A percentile compares a stretch with the other conserved stretches of the same genome.
phyloP scores from a whole-genome alignment of 1,284 basidiomycete species.

The Puccinia novopanici region DNA sequence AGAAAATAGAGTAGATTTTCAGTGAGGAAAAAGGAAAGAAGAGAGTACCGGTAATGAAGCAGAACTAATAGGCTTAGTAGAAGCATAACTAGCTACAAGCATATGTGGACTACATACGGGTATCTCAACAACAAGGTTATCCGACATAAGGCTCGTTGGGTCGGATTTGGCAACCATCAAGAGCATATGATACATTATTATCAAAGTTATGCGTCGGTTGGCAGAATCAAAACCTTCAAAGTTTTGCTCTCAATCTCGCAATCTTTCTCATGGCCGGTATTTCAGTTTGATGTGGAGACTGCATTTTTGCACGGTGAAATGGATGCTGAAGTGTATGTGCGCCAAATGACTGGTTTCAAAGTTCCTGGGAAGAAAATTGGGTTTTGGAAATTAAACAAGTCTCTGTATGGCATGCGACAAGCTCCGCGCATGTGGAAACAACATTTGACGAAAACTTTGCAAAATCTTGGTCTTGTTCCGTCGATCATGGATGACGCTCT shows the following conservation, averaged over 20 bases:
- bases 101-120: too few relatives aligned
- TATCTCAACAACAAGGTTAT: slow-evolving; percentile 1
- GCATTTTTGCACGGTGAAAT: slow-evolving; percentile 29
- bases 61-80: too few relatives aligned
- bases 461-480: not conserved
- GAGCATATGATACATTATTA: not conserved
- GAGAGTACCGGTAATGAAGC: too few relatives aligned
- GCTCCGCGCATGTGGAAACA: slow-evolving; percentile 27
- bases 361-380: slow-evolving; percentile 16
- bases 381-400: slow-evolving; percentile 20
- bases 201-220: not conserved
- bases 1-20: too few relatives aligned
- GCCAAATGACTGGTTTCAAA: slow-evolving; percentile 7
- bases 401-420: slow-evolving; percentile 30
- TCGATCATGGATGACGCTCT: slow-evolving; percentile 4
- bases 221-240: slow-evolving; percentile 16
- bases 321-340: too few relatives aligned
- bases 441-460: not conserved
- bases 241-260: not conserved
- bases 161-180: slow-evolving; percentile 35
- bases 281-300: slow-evolving; percentile 26
- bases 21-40: too few relatives aligned
- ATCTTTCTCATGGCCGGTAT: not conserved
- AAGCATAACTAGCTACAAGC: too few relatives aligned
- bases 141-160: slow-evolving; percentile 15